Conservation (phyloP, 164 flowering plant genomes). For the Stephania japonica region DNA sequence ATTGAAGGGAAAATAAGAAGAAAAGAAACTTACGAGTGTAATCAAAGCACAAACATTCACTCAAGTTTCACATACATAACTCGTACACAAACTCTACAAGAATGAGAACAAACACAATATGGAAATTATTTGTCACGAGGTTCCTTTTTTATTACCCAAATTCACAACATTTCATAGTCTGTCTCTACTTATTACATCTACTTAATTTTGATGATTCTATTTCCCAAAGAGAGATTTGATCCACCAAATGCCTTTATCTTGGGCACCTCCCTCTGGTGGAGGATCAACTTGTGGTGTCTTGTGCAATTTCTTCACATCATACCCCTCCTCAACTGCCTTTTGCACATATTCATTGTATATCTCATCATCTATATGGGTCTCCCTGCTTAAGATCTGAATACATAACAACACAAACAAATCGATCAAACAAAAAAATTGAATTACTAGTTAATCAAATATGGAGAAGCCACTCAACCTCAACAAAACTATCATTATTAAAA, state of each 20-base stretch:
- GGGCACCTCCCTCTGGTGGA: slow-evolving; percentile 61
- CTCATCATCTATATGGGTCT: slow-evolving; percentile 60
- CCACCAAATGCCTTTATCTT: slow-evolving; percentile 93
- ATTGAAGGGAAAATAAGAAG: too few relatives aligned
- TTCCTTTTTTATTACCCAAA: too few relatives aligned
- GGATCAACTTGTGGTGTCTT: slow-evolving; percentile 77
- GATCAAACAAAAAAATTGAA: neutral
- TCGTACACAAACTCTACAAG: too few relatives aligned
- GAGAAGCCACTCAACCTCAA: neutral
- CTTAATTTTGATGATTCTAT: slow-evolving; percentile 13
- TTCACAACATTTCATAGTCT: too few relatives aligned
- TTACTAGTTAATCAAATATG: neutral
- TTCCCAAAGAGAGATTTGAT: slow-evolving; percentile 75
- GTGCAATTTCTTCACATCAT: slow-evolving; percentile 79
- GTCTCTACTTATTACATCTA: neutral
- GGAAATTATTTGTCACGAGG: too few relatives aligned
- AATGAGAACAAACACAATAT: too few relatives aligned
- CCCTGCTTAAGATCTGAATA: slow-evolving; percentile 68
- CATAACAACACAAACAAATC: neutral
- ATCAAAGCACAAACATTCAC: too few relatives aligned
- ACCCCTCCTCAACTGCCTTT: slow-evolving; percentile 72
- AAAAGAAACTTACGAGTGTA: too few relatives aligned
- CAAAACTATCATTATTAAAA: too few relatives aligned
- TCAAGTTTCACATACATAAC: too few relatives aligned
- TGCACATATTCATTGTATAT: slow-evolving; percentile 58